A percentile compares a stretch with the other conserved stretches of the same genome.
Evolutionary conservation across 441 rosid genomes (phyloP).

Genomic region (Erodium chrysanthum): DNA sequence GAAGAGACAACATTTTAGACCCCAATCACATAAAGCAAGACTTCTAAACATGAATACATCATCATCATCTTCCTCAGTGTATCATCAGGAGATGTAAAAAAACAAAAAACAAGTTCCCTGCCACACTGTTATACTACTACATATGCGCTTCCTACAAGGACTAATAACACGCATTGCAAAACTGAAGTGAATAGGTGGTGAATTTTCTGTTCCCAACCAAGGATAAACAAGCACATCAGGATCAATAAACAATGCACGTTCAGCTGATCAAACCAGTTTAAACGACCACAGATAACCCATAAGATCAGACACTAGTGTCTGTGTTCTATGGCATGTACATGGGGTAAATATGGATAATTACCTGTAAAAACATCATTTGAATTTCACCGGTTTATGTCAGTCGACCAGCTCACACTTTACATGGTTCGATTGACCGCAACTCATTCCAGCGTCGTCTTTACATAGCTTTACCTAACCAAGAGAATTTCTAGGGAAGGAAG

Average conservation of each 20-base stretch:
- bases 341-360: constrained; percentile 22
- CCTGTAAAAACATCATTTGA: constrained; percentile 27
- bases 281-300: no score
- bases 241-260: not conserved
- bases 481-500: constrained; percentile 29
- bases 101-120: no score
- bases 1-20: not conserved
- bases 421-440: constrained; percentile 22
- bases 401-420: constrained; percentile 30
- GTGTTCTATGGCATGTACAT: no score
- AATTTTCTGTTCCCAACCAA: not conserved
- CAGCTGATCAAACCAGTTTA: not conserved
- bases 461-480: constrained; percentile 39
- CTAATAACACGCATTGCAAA: not conserved
- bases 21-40: not conserved
- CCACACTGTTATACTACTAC: not conserved
- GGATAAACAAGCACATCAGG: not conserved
- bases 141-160: not conserved
- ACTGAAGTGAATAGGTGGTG: not conserved
- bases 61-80: no score
- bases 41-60: not conserved
- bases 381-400: constrained; percentile 14
- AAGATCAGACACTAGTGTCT: no score
- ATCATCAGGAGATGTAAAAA: no score
- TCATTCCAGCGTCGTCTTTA: constrained; percentile 42